Evolutionary conservation across 306 rosid species (phyloP), one percentile per base, ranked within the genome.

Genomic region (Glycine latifolia): DNA sequence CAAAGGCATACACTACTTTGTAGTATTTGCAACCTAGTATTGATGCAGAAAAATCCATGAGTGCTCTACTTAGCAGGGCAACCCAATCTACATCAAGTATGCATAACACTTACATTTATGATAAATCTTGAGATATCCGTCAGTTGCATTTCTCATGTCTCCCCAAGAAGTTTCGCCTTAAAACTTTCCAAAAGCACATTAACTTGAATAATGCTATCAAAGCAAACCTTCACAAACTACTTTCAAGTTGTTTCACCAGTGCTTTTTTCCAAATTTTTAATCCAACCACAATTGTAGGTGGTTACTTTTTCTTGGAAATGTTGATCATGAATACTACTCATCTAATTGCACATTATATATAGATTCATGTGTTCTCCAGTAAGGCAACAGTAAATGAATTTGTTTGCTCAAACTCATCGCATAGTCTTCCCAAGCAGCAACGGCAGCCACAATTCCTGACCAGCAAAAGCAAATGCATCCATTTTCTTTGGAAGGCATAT

Each of bases 341-440:
- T 73, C 78, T 10, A 81, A 52, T 78, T 87, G 89, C 65, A 87
- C 89, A 17, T 31, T 78, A 80, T 86, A 91, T 49, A 95, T 85
- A 55, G 94, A 88, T 66, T 91, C 91, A 26, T 87, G 91, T 56
- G 72, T 46, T 85, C 20, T 95, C 97, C 97, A 95, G 83, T 76
- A 63, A 58, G 88, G 90, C 3, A 90, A 71, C 85, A 88, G 87
- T 59, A 71, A 71, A 70, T 84, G 70, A 70, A 91, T 69, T 79
- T 91, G 83, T 71, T 79, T 85, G 67, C 50, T 86, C 73, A 89
- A 84, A 54, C 77, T 80, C 10, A 62, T 16, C 1, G 66, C 78
- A 62, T 91, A 91, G 75, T 90, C 90, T 75, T 84, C 90, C 94
- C 95, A 91, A 71, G 79, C 81, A 26, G 87, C 49, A 43, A 63